Conservation (phyloP, 768 basidiomycete genomes). For the Rubroboletus satanas region DNA sequence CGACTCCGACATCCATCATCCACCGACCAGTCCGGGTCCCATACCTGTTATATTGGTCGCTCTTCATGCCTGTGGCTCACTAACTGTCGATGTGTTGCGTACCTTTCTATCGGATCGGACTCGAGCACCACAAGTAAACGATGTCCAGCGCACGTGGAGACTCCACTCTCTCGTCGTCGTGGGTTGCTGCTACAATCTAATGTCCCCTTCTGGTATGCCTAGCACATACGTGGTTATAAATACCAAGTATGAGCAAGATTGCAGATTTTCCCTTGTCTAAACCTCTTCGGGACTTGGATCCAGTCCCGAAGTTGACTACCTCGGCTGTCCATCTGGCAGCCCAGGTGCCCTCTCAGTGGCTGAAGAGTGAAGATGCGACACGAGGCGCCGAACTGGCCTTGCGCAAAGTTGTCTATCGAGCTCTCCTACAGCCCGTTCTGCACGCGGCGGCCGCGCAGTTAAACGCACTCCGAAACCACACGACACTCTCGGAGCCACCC, state of each 20-base stretch:
- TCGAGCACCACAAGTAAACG: constrained; percentile 3
- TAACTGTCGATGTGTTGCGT: constrained; percentile 64
- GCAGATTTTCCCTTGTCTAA: constrained; percentile 57
- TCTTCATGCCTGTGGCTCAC: constrained; percentile 72
- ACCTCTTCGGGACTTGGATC: constrained; percentile 15
- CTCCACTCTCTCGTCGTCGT: constrained; percentile 56
- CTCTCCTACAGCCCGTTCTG: constrained; percentile 45
- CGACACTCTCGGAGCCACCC: not conserved
- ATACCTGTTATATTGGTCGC: constrained; percentile 59
- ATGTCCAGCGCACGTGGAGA: constrained; percentile 37
- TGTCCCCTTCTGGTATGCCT: constrained; percentile 46
- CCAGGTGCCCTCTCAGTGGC: constrained; percentile 66
- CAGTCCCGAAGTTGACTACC: constrained; percentile 28
- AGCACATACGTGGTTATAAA: not conserved
- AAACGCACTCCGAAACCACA: not conserved
- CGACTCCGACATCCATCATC: not conserved
- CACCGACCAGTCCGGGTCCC: constrained; percentile 3
- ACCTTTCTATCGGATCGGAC: constrained; percentile 38
- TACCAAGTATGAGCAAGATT: constrained; percentile 1
- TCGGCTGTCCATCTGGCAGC: constrained; percentile 64
- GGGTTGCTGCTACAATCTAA: constrained; percentile 78
- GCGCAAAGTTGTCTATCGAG: constrained; percentile 70
- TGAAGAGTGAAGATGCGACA: constrained; percentile 31
- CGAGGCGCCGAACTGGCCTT: constrained; percentile 47
- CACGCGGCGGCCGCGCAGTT: constrained; percentile 3